Percentiles rank a stretch among this genome's conserved stretches.
Evolutionary conservation across 495 filamentous ascomycete species (phyloP).

Genomic region (Aspergillus sclerotioniger): DNA sequence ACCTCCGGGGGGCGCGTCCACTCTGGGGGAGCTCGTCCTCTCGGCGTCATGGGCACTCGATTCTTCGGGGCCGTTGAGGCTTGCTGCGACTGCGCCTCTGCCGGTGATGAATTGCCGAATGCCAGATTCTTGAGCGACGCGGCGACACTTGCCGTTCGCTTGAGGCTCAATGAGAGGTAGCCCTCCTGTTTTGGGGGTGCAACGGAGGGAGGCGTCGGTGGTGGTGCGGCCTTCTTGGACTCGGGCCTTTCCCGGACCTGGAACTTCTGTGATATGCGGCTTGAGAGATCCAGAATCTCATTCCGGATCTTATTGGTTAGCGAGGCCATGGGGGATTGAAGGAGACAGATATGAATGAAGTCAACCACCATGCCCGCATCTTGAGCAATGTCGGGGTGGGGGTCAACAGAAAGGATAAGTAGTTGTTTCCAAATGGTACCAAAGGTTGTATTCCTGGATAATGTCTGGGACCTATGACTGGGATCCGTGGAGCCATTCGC

Average conservation of each 20-base stretch:
- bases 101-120: slow-evolving; percentile 47
- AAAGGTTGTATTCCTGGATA: slow-evolving; percentile 86
- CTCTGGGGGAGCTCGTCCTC: slow-evolving; percentile 63
- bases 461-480: slow-evolving; percentile 28
- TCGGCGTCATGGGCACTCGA: slow-evolving; percentile 48
- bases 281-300: slow-evolving; percentile 65
- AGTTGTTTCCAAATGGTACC: slow-evolving; percentile 92
- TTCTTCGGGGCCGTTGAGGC: slow-evolving; percentile 34
- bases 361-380: slow-evolving; percentile 80
- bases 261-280: slow-evolving; percentile 48
- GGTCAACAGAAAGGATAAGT: slow-evolving; percentile 85
- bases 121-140: slow-evolving; percentile 68
- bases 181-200: slow-evolving; percentile 57
- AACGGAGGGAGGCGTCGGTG: slow-evolving; percentile 51
- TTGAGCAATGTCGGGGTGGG: slow-evolving; percentile 88
- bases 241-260: slow-evolving; percentile 41
- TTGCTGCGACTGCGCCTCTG: slow-evolving; percentile 32
- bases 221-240: slow-evolving; percentile 39
- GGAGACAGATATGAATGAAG: slow-evolving; percentile 70
- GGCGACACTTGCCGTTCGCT: slow-evolving; percentile 69
- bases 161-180: slow-evolving; percentile 62
- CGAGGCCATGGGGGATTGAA: slow-evolving; percentile 71
- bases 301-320: slow-evolving; percentile 71
- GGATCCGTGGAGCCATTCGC: slow-evolving; percentile 10
- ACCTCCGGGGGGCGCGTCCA: slow-evolving; percentile 77